Evolutionary conservation across 2,329 filamentous ascomycete genomes (phyloP), one percentile per base, ranked within the genome.

Genomic region (Fusarium sp.): DNA sequence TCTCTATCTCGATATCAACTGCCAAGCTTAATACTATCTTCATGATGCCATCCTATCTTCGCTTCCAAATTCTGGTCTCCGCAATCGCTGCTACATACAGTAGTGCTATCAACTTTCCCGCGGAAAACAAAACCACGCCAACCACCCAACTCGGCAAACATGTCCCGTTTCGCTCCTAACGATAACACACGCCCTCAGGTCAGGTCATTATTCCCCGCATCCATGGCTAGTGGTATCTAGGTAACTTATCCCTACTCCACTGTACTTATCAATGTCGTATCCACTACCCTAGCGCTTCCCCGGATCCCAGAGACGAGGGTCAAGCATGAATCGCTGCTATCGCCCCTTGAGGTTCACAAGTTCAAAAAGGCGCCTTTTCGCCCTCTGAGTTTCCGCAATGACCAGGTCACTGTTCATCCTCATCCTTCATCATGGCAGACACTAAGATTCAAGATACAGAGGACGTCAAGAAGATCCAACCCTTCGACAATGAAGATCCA

Each of bases 401-500:
- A 44, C 21, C 18, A 43, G 51, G 63, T 21, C 31, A 21, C 28
- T 25, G 46, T 37, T 37, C 25, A 30, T 53, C 19, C 26, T 26
- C 31, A 21, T 28, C 9, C 23, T 48, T 21, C 42, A 63, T 28
- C 41, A 74, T 75, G 73, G 44, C 73, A 4, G 61, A 65, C 18
- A 23, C 44, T 6, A 74, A 72, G 28, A n/a, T 55, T 21, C 66
- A 66, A 30, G 71, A 70, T 14, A 65, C 71, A 23, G 53, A 57
- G 51, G 48, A 69, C 11, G 67, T 75, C 11, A 75, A 75, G 65
- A 75, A 75, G 48, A 45, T 44, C 8, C 54, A 54, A 14, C 57
- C 71, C 23, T 41, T 69, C 30, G 73, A 67, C 6, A 58, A 54
- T 25, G 65, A 75, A 23, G 72, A 74, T 19, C 45, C 66, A 13